Percentiles rank a stretch among this genome's conserved stretches.
Conservation (phyloP, 2,329 filamentous ascomycete species). For the Ophiostoma quercus region DNA sequence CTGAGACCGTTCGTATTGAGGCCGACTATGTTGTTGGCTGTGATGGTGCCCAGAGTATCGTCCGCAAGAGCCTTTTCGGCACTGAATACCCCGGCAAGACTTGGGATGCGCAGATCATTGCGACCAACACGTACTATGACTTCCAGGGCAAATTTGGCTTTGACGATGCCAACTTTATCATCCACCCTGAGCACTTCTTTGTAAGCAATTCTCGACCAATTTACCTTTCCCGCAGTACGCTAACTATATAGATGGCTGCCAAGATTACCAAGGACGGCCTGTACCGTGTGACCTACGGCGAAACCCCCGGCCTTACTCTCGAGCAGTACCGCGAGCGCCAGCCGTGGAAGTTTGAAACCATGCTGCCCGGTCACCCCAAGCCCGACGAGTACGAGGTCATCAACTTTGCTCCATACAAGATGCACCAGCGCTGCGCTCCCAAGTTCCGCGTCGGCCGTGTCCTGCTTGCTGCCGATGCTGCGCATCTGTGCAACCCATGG, state of each 20-base stretch:
- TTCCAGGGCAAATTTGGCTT: slow-evolving; percentile 50
- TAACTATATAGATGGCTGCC: slow-evolving; percentile 46
- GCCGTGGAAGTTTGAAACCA: slow-evolving; percentile 50
- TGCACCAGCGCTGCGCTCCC: slow-evolving; percentile 56
- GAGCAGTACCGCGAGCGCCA: slow-evolving; percentile 52
- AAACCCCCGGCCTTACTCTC: slow-evolving; percentile 46
- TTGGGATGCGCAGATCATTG: slow-evolving; percentile 55
- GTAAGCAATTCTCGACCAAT: background rate
- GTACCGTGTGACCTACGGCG: slow-evolving; percentile 61
- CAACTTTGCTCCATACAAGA: slow-evolving; percentile 55
- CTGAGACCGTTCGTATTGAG: slow-evolving; percentile 32
- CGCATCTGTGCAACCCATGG: slow-evolving; percentile 51
- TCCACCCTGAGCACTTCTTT: slow-evolving; percentile 55
- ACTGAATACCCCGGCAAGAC: slow-evolving; percentile 56
- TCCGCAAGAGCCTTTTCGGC: slow-evolving; percentile 49
- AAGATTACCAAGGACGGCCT: slow-evolving; percentile 54
- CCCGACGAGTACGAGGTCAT: slow-evolving; percentile 52
- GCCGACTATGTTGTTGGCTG: slow-evolving; percentile 54
- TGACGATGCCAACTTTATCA: slow-evolving; percentile 55
- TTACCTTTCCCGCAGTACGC: background rate
- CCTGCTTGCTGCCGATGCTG: slow-evolving; percentile 56
- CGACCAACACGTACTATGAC: slow-evolving; percentile 60
- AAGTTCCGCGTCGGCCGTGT: slow-evolving; percentile 54
- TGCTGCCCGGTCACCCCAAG: slow-evolving; percentile 56
- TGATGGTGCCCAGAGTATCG: slow-evolving; percentile 48